phyloP scores from a whole-genome alignment of 2,329 filamentous ascomycete species.

The Lasiodiplodia theobromae region DNA sequence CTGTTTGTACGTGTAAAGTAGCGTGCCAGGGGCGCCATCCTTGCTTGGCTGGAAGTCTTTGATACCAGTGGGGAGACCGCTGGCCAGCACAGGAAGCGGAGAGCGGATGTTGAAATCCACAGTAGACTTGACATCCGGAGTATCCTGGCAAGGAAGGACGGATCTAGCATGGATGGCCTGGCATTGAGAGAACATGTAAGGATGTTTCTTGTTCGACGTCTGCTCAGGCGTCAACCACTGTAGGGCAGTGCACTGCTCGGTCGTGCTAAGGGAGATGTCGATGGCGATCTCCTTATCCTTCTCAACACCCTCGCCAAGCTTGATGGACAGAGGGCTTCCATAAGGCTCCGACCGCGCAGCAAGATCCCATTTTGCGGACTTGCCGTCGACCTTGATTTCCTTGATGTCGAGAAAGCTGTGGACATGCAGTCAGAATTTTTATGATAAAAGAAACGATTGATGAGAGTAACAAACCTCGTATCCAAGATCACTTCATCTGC shows the following conservation, averaged over 20 bases:
- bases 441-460: not conserved
- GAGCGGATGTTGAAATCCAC: conserved; percentile 89
- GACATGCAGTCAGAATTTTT: not conserved
- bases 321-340: conserved; percentile 72
- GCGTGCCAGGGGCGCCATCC: conserved; percentile 60
- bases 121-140: conserved; percentile 95
- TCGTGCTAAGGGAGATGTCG: conserved; percentile 78
- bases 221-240: conserved; percentile 95
- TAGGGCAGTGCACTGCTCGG: conserved; percentile 85
- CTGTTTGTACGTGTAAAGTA: conserved; percentile 86
- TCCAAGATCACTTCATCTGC: conserved; percentile 80
- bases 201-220: conserved; percentile 93
- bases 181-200: conserved; percentile 98
- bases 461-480: conserved; percentile 60
- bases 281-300: conserved; percentile 57
- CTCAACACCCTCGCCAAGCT: conserved; percentile 55
- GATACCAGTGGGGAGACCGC: conserved; percentile 71
- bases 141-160: conserved; percentile 96
- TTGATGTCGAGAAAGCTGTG: conserved; percentile 73
- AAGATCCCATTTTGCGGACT: conserved; percentile 72
- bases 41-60: conserved; percentile 60
- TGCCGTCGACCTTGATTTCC: conserved; percentile 72
- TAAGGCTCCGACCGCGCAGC: conserved; percentile 75
- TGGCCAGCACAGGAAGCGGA: conserved; percentile 87
- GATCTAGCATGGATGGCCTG: conserved; percentile 95